Evolutionary conservation across 306 rosid species (phyloP), one percentile per base, ranked within the genome.

Genomic region (Acacia crassicarpa): DNA sequence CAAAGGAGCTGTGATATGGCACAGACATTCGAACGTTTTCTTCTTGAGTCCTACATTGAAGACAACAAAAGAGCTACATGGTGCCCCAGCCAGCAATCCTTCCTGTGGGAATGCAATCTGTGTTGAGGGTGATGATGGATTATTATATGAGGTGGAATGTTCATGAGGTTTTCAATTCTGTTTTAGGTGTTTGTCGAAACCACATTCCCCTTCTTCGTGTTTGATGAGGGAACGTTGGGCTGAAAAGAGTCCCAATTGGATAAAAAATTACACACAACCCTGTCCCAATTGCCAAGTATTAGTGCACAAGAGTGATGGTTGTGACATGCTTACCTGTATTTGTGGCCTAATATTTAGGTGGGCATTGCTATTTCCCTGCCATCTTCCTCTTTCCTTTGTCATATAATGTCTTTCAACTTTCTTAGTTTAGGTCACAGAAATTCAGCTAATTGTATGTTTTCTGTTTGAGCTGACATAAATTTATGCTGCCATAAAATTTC

Each of bases 221-320:
- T 81, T 87, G 86, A 95, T 93, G 99, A 93, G 99, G 99, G 93
- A 93, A 83, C 98, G 91, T 78, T 95, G 99, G 98, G 84, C 89
- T 72, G 92, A 95, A 91, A 95, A 93, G 87, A 92, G 99, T 82
- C 98, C 93, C 83, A 93, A 95, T 86, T 95, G 99, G 99, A 93
- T 95, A 68, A 91, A 97, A 14, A 95, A 90, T 65, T 91, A 95
- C 83, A 92, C 98, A 30, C 92, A 92, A 80, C 88, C 97, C 65
- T 95, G 98, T 76, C 99, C 99, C 4, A 92, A 95, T 88, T 95
- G 99, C 82, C 96, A 89, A 87, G 93, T 91, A 85, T 91, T 94
- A 2, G 98, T 92, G 72, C 93, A 95, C 88, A 95, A 93, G 89
- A 93, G 91, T 77, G 97, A 98, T 82, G 98, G 98, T 76, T 95